phyloP scores from a whole-genome alignment of 2,329 filamentous ascomycete species.

The Aschersonia sp. region DNA sequence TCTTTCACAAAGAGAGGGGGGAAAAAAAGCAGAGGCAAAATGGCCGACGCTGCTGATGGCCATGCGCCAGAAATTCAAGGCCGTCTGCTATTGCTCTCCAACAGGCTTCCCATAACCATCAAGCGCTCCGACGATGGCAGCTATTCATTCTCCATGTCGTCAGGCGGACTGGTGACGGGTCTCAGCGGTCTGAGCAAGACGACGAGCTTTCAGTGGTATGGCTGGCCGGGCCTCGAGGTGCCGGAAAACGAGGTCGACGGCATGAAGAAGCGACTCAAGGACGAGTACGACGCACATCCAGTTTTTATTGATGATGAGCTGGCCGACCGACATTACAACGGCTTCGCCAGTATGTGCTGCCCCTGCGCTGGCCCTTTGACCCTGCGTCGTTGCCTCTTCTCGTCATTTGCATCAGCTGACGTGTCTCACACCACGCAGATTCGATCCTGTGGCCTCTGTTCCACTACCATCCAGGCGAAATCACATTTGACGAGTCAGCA shows the following conservation, averaged over 20 bases:
- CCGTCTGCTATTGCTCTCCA: constrained; percentile 73
- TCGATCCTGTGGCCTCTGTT: constrained; percentile 97
- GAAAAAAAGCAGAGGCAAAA: background rate
- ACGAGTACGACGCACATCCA: constrained; percentile 79
- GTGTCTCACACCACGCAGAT: constrained; percentile 36
- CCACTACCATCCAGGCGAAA: constrained; percentile 97
- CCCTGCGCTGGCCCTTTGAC: background rate
- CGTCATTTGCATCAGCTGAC: background rate
- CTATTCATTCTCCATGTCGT: constrained; percentile 93
- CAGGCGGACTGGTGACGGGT: constrained; percentile 86
- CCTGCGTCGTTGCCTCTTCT: background rate
- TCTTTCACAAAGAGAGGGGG: background rate
- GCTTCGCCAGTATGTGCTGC: constrained; percentile 67
- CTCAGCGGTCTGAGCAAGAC: constrained; percentile 83
- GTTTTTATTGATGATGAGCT: constrained; percentile 90
- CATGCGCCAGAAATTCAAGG: constrained; percentile 21
- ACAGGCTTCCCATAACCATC: constrained; percentile 91
- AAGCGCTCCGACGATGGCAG: constrained; percentile 83
- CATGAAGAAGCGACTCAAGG: constrained; percentile 65
- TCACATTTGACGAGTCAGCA: constrained; percentile 89
- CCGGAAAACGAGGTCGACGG: constrained; percentile 66
- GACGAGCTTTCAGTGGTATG: constrained; percentile 95
- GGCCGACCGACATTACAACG: constrained; percentile 92
- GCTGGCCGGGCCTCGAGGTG: constrained; percentile 88
- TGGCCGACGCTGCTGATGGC: constrained; percentile 14